Evolutionary conservation across 345 rosid genomes (phyloP).

Genomic region (Melastoma malabathricum): DNA sequence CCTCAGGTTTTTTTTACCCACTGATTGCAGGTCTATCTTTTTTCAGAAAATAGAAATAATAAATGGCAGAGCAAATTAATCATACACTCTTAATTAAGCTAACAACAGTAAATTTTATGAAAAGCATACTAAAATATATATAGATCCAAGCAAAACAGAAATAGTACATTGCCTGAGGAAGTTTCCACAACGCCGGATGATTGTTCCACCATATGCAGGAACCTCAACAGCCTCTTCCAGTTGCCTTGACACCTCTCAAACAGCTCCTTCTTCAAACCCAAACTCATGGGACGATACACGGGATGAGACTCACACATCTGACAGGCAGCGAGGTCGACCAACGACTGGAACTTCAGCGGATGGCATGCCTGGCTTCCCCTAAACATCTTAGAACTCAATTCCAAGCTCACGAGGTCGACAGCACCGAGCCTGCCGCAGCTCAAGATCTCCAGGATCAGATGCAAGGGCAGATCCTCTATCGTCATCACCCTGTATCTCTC

Average conservation of each 20-base stretch:
- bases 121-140: too few relatives aligned
- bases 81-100: too few relatives aligned
- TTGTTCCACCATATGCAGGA: conserved; percentile 71
- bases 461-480: conserved; percentile 74
- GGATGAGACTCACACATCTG: conserved; percentile 52
- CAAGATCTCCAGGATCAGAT: conserved; percentile 78
- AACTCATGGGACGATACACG: conserved; percentile 42
- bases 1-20: too few relatives aligned
- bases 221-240: conserved; percentile 84
- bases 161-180: conserved; percentile 80
- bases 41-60: too few relatives aligned
- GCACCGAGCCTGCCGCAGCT: conserved; percentile 55
- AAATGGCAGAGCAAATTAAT: too few relatives aligned
- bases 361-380: conserved; percentile 53
- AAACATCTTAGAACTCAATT: conserved; percentile 66
- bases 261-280: conserved; percentile 37
- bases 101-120: conserved; percentile 4
- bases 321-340: conserved; percentile 72
- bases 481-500: conserved; percentile 37
- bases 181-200: conserved; percentile 66
- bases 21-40: too few relatives aligned
- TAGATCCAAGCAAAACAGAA: conserved; percentile 14
- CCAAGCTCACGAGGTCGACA: conserved; percentile 51
- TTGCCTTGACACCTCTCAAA: conserved; percentile 69
- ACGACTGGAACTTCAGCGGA: conserved; percentile 55